Percentiles rank a stretch among this genome's conserved stretches.
Conservation (phyloP, 176 grass and related monocot genomes). For the Oryza glaberrima region DNA sequence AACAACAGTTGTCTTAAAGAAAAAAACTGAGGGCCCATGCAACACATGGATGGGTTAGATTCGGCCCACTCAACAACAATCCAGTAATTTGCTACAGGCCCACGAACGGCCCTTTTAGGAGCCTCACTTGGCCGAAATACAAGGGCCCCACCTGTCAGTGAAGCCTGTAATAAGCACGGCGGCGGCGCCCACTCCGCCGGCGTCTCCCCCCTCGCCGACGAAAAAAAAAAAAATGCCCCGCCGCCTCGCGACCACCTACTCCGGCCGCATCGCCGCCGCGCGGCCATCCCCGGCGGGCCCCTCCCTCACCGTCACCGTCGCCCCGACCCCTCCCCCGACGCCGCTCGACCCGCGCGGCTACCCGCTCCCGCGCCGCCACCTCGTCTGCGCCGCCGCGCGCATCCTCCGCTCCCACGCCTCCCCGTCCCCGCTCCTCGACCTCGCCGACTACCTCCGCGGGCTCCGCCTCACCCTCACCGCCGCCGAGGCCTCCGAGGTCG, state of each 20-base stretch:
- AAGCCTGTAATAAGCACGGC: background rate
- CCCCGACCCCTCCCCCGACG: constrained; percentile 27
- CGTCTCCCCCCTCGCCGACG: background rate
- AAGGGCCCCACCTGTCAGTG: background rate
- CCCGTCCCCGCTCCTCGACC: constrained; percentile 63
- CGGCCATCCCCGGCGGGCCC: constrained; percentile 55
- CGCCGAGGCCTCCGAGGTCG: constrained; percentile 70
- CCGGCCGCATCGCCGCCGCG: constrained; percentile 72
- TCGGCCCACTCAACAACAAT: too few relatives aligned
- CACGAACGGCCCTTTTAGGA: background rate
- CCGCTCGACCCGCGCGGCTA: constrained; percentile 56
- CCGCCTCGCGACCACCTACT: constrained; percentile 63
- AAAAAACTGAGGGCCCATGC: too few relatives aligned
- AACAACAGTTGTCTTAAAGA: too few relatives aligned
- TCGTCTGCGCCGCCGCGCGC: constrained; percentile 65
- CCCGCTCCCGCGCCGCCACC: constrained; percentile 72
- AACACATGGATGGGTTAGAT: too few relatives aligned
- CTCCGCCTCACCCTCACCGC: constrained; percentile 60
- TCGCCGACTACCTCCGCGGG: constrained; percentile 66
- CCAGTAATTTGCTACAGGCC: background rate
- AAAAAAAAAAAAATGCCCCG: constrained; percentile 44
- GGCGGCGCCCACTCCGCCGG: background rate
- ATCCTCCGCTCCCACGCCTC: constrained; percentile 54
- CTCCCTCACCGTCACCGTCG: constrained; percentile 71
- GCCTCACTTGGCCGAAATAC: background rate